Percentiles rank a stretch among this genome's conserved stretches.
Evolutionary conservation across 768 basidiomycete genomes (phyloP).

Genomic region (Termitomyces sp.): DNA sequence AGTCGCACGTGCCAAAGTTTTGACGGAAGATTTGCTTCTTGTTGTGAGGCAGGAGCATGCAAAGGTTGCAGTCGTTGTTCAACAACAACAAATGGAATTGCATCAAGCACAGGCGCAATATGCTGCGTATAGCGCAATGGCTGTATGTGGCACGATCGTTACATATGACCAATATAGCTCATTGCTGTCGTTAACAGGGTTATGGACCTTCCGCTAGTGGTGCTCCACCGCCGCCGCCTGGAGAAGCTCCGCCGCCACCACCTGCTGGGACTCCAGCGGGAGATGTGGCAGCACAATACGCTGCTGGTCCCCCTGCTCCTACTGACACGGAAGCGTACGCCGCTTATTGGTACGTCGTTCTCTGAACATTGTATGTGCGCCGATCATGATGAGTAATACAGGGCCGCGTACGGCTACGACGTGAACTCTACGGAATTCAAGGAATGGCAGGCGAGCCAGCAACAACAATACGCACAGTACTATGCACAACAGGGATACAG

Average conservation of each 20-base stretch:
- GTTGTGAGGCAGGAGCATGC: constrained; percentile 87
- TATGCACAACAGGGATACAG: constrained; percentile 55
- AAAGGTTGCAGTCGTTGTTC: constrained; percentile 51
- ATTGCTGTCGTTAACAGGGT: constrained; percentile 21
- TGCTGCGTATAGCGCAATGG: constrained; percentile 62
- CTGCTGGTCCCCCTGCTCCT: constrained; percentile 31
- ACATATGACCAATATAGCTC: background rate
- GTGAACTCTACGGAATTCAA: constrained; percentile 80
- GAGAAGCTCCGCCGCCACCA: constrained; percentile 38
- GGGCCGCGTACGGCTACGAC: constrained; percentile 85
- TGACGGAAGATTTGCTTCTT: constrained; percentile 77
- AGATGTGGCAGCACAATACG: constrained; percentile 32
- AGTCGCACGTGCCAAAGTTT: constrained; percentile 71
- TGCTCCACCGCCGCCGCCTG: constrained; percentile 50
- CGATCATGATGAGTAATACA: background rate
- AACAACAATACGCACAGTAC: constrained; percentile 70
- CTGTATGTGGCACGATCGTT: constrained; percentile 33
- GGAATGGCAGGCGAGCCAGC: constrained; percentile 73
- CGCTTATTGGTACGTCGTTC: constrained; percentile 49
- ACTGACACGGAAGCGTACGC: constrained; percentile 50
- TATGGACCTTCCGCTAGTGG: constrained; percentile 45
- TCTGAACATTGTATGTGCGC: background rate
- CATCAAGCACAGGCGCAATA: constrained; percentile 81
- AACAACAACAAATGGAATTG: constrained; percentile 81
- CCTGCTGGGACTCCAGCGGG: constrained; percentile 43